Evolutionary conservation across 108 stramenopile species (phyloP), one percentile per base, ranked within the genome.

Genomic region (Fistulifera pelliculosa): DNA sequence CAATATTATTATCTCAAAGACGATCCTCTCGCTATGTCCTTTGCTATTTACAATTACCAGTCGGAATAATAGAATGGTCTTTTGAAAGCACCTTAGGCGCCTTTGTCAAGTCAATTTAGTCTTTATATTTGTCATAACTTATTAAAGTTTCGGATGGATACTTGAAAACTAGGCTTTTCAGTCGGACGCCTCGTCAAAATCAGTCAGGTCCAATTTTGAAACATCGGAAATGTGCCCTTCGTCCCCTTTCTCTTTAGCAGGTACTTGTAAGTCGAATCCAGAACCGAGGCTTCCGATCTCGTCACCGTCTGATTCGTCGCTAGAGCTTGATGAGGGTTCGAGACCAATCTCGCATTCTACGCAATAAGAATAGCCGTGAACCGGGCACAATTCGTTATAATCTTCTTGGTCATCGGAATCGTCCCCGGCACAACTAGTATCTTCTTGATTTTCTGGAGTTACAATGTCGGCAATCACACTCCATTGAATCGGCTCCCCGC

Each of bases 241-340:
- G 31, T 35, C 31, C 31, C 3, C 31, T 35, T 35, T 35, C 3
- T 45, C 44, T 21, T 45, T 45, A 19, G 44, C 44, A 35, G 31
- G 31, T 35, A 35, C 31, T 45, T 45, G 19, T 21, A 45, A 45
- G 16, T 45, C 44, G 11, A 19, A 45, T 17, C 44, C 44, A 19
- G 44, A 45, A 6, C 44, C 44, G 11, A 45, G 44, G 44, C 44
- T 45, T 17, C 44, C 44, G 5, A 45, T 11, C 21, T 45, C 44
- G 21, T 45, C 44, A 4, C 31, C 31, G 6, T 35, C 31, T 35
- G 31, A 35, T 8, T 35, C 31, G 31, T 35, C 31, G 31, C 8
- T 8, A 6, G 31, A 35, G 8, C 31, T 35, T 8, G 31, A 6
- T 35, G 21, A 45, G 3, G 44, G 19, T 45, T 45, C 44, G 3